Evolutionary conservation across 257 asterid genomes (phyloP).

Genomic region (Hygrophila difformis): DNA sequence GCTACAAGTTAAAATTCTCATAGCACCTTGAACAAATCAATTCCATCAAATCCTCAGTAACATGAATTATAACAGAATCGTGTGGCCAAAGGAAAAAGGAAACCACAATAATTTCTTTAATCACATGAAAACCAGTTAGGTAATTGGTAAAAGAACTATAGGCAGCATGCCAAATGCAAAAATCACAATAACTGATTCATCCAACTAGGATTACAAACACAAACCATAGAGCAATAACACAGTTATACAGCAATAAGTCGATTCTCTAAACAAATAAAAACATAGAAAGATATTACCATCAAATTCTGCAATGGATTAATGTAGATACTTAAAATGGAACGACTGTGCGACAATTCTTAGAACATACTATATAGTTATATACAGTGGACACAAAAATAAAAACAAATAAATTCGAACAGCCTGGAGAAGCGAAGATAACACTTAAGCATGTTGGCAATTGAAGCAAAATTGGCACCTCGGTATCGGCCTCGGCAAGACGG

Average conservation of each 20-base stretch:
- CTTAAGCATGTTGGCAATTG: background rate
- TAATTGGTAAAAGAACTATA: slow-evolving; percentile 7
- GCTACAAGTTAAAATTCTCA: too few relatives aligned
- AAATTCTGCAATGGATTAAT: background rate
- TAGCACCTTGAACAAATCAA: too few relatives aligned
- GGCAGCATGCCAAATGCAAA: background rate
- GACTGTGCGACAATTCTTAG: background rate
- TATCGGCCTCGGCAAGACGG: slow-evolving; percentile 76
- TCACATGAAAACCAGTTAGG: background rate
- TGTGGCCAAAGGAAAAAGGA: background rate
- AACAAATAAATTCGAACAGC: too few relatives aligned
- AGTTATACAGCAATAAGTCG: too few relatives aligned
- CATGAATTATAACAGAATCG: slow-evolving; percentile 1
- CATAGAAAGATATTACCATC: background rate
- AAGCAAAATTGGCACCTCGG: slow-evolving; percentile 45
- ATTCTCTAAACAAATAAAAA: too few relatives aligned
- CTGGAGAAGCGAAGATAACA: too few relatives aligned
- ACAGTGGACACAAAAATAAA: too few relatives aligned
- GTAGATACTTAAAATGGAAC: slow-evolving; percentile 12
- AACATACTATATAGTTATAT: slow-evolving; percentile 2
- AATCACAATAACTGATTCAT: background rate
- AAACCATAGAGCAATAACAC: too few relatives aligned
- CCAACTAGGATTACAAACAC: background rate
- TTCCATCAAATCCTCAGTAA: background rate
- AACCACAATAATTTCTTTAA: background rate